Conservation (phyloP, 352 stramenopile genomes). For the Phytopythium montanum region DNA sequence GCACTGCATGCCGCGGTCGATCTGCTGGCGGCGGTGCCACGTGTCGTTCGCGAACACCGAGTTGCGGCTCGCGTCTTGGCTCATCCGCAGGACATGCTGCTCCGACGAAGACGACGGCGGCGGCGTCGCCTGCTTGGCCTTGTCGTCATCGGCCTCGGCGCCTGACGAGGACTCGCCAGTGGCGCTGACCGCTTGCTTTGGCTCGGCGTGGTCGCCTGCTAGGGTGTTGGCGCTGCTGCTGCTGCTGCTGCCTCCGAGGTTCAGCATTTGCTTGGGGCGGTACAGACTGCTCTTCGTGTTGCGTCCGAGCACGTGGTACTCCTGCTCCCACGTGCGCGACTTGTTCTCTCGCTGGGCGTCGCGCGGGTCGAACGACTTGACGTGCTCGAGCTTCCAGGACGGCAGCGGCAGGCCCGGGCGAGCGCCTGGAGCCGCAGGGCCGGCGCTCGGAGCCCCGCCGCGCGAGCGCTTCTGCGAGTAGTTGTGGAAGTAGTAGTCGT, state of each 20-base stretch:
- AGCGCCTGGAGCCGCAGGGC: conserved; percentile 18
- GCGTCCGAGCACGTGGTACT: conserved; percentile 71
- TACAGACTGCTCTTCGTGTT: conserved; percentile 81
- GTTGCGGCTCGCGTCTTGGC: conserved; percentile 28
- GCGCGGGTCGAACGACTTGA: conserved; percentile 65
- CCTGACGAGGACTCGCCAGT: conserved; percentile 5
- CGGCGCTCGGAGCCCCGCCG: conserved; percentile 10
- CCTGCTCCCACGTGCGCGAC: conserved; percentile 67
- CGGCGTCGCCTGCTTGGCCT: neutral
- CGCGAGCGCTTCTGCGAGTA: conserved; percentile 74
- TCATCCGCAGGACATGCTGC: conserved; percentile 52
- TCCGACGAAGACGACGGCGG: neutral
- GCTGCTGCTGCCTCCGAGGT: conserved; percentile 24
- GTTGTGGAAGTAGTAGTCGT: conserved; percentile 89
- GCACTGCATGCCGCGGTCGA: conserved; percentile 74
- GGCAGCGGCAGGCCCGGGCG: conserved; percentile 45
- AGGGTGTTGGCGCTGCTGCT: conserved; percentile 10
- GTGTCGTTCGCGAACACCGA: conserved; percentile 76
- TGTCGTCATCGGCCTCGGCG: conserved; percentile 13
- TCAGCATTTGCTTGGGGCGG: conserved; percentile 64
- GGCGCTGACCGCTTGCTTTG: conserved; percentile 1
- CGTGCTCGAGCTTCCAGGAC: conserved; percentile 82
- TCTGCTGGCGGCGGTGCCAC: conserved; percentile 65
- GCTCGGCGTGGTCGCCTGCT: conserved; percentile 11
- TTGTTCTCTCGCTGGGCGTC: conserved; percentile 63